Base-by-base conservation (phyloP, 805 yeast species). In the Tetrapisispora namnaoensis region DNA sequence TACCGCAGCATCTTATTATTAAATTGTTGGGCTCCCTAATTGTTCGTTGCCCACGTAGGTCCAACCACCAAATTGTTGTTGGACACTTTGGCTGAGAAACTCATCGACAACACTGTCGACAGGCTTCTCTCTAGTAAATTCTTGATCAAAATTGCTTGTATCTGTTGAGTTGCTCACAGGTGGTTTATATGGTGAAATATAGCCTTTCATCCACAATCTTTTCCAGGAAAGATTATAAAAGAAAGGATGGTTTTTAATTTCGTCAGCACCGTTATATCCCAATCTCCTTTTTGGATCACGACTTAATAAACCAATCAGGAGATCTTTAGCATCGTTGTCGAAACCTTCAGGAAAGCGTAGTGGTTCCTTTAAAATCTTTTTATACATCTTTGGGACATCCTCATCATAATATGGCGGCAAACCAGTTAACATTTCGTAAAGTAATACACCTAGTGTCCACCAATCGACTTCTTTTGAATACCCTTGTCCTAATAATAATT, bases 41-140 rank as follows among this genome's bases (percentile, higher is more conserved):
- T 69, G 71, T 50, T 70, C 75, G 45, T 76, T 80, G 4, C 91
- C 93, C 44, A 82, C 86, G 67, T 90, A 90, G 2, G 97, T 90
- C 99, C 99, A 91, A 6, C 98, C 98, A 37, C 96, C 97, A 73
- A 91, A 91, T 68, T 91, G 97, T 63, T 84, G 80, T 68, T 91
- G 99, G 14, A 91, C 95, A 56, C 89, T 79, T 56, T 88, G 97
- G 59, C 93, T 84, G 53, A 91, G 74, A 56, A 78, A 86, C 60
- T 86, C 95, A 63, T 89, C 95, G 20, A 89, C 96, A 16, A 91
- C 96, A 50, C 95, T 85, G 64, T 91, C 99, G 57, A 86, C 82
- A 3, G 98, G 97, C 58, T 82, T 80, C 59, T 91, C 97, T 59
- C 74, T 82, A 6, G 98, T 91, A 62, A 91, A 91, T 60, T 85